Percentiles rank a stretch among this genome's conserved stretches.
phyloP scores from a whole-genome alignment of 176 grass and related monocot species.

The Carex parvula region DNA sequence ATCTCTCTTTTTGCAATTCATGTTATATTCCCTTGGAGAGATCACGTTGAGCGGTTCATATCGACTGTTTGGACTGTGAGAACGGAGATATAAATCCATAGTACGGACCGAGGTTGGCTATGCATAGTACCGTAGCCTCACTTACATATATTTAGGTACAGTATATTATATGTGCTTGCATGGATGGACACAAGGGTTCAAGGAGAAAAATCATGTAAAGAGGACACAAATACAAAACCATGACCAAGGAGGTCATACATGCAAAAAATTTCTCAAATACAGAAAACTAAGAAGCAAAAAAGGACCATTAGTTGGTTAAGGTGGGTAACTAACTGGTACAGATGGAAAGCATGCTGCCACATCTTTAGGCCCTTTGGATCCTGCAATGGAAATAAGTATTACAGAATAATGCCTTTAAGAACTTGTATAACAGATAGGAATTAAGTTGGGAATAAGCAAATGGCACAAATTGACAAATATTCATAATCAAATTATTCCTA shows the following conservation, averaged over 20 bases:
- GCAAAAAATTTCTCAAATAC: not conserved
- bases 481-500: not conserved
- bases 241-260: not conserved
- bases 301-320: not conserved
- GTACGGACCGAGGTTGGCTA: too few species aligned
- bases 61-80: too few species aligned
- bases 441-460: not conserved
- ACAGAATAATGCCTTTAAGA: conserved; percentile 13
- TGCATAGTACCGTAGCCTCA: too few species aligned
- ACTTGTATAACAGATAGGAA: not conserved
- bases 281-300: not conserved
- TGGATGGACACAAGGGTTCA: not conserved
- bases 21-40: not conserved
- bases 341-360: conserved; percentile 76
- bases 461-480: not conserved
- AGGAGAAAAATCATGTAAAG: not conserved
- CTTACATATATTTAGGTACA: not conserved
- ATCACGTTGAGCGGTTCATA: too few species aligned
- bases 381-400: conserved; percentile 33
- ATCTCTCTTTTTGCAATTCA: not conserved
- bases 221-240: not conserved
- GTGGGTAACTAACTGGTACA: conserved; percentile 45
- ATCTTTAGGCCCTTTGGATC: conserved; percentile 96
- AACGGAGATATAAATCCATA: too few species aligned
- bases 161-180: not conserved